Percentiles rank a stretch among this genome's conserved stretches.
These are phyloP conservation scores for Xylaria digitata DNA, from an alignment of 2,329 filamentous ascomycete genomes.

Conservation along the genomic window DNA sequence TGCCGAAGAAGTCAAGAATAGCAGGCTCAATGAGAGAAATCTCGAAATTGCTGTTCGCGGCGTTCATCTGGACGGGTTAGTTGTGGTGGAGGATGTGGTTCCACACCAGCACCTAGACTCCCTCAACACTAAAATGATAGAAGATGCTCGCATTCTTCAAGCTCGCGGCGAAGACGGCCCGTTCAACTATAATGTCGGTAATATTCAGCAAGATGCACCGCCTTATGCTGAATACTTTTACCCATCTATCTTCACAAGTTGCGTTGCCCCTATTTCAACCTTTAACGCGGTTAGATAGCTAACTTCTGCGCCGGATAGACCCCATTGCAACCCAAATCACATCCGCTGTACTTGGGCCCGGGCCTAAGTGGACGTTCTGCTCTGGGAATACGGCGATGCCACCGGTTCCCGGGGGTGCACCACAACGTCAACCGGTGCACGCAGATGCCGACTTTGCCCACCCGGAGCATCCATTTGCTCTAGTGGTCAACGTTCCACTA, in stretches of 20 bases:
- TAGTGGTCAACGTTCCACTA: constrained; percentile 66
- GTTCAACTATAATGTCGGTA: constrained; percentile 72
- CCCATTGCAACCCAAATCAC: constrained; percentile 67
- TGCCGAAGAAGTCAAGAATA: constrained; percentile 53
- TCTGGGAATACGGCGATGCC: constrained; percentile 70
- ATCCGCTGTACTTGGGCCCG: constrained; percentile 64
- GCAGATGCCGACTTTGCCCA: constrained; percentile 69
- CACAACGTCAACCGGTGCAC: constrained; percentile 66
- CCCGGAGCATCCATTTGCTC: constrained; percentile 64
- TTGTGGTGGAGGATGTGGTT: constrained; percentile 66
- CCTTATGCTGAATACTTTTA: constrained; percentile 62
- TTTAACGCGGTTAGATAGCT: constrained; percentile 36
- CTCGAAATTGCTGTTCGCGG: constrained; percentile 66
- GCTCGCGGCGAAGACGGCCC: constrained; percentile 64
- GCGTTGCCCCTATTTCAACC: constrained; percentile 15
- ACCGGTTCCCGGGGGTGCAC: constrained; percentile 53
- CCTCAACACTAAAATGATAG: constrained; percentile 69
- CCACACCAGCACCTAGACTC: constrained; percentile 62
- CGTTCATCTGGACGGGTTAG: constrained; percentile 65
- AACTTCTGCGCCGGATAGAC: constrained; percentile 51
- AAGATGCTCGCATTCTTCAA: constrained; percentile 65
- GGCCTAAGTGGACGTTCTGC: constrained; percentile 67
- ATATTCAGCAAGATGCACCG: constrained; percentile 70
- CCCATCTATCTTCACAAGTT: constrained; percentile 65
- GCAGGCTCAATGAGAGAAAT: constrained; percentile 58